Base-by-base conservation (phyloP, 2,329 filamentous ascomycete genomes). In the Botryotinia narcissicola region DNA sequence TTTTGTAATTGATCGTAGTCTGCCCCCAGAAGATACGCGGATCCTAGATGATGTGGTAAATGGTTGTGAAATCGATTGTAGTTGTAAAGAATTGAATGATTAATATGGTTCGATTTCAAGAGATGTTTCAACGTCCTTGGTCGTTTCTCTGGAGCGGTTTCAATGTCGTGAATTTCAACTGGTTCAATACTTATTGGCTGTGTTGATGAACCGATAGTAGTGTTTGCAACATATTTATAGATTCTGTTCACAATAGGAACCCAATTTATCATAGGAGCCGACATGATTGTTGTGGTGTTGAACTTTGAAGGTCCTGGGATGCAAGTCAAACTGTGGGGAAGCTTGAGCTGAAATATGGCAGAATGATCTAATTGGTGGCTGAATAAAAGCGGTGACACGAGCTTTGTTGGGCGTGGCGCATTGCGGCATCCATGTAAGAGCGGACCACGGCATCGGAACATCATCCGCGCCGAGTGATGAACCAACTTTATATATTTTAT, bases 21-120 rank as follows among this genome's bases (percentile, higher is more conserved):
- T 60, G 91, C 95, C 37, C 95, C 95, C 16, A 98, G 86, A 25
- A 97, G 86, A 82, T 97, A 99, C 1, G 94, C 92, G 9, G 95
- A 94, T 77, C 90, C 90, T 20, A 99, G 87, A 70, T 94, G 88
- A 83, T 97, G 94, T 57, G 93, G 87, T 78, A 91, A 86, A 83
- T 97, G 93, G 80, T 98, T 98, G 84, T 96, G 90, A 79, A 91
- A 96, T 75, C 88, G 85, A 7, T 92, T 84, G 71, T 92, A 82
- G 81, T 95, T 90, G 82, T 93, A 96, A 72, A 97, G 84, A 77
- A 98, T 91, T 46, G 94, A 90, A 83, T 97, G 89, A 81, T 96
- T 97, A 77, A 91, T 91, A 84, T 99, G 96, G 81, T 98, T 98
- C 70, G 95, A 91, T 82, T 93, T 93, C 75, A 99, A 82, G 22